phyloP scores from a whole-genome alignment of 1,139 yeast genomes.

The Scheffersomyces segobiensis region DNA sequence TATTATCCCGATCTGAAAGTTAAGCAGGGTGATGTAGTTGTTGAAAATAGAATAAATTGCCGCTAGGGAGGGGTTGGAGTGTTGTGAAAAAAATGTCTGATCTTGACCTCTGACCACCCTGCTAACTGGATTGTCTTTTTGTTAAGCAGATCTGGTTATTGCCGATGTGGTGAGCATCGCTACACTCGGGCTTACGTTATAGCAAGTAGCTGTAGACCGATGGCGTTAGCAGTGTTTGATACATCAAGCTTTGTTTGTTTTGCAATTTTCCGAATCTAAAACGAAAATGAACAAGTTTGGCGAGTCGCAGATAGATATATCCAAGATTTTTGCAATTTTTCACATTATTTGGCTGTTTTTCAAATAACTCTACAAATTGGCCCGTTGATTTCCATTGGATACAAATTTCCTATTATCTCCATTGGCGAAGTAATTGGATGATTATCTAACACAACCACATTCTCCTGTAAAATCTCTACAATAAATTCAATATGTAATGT shows the following conservation, averaged over 20 bases:
- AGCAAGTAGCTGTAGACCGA: neutral
- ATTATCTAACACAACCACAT: neutral
- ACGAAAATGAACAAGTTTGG: neutral
- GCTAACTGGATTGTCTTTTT: neutral
- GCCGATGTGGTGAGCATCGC: neutral
- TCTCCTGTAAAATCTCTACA: neutral
- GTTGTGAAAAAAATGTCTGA: neutral
- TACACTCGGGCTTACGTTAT: too few relatives aligned
- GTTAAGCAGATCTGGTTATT: neutral
- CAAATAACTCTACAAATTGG: too few relatives aligned
- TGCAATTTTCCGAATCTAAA: neutral
- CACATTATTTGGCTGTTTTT: neutral
- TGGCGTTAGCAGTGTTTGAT: neutral
- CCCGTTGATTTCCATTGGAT: neutral
- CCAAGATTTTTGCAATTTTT: neutral
- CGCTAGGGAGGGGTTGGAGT: neutral
- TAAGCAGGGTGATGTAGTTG: neutral
- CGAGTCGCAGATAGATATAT: neutral
- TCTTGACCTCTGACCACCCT: slow-evolving; percentile 4
- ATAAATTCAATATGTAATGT: neutral
- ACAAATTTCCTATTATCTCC: neutral
- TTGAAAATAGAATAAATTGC: neutral
- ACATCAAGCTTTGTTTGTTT: neutral
- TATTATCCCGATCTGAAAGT: neutral
- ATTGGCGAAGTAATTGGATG: neutral